These are phyloP conservation scores for Xanthoparmelia taractica DNA, from an alignment of 495 filamentous ascomycete genomes.

Conservation along the genomic window DNA sequence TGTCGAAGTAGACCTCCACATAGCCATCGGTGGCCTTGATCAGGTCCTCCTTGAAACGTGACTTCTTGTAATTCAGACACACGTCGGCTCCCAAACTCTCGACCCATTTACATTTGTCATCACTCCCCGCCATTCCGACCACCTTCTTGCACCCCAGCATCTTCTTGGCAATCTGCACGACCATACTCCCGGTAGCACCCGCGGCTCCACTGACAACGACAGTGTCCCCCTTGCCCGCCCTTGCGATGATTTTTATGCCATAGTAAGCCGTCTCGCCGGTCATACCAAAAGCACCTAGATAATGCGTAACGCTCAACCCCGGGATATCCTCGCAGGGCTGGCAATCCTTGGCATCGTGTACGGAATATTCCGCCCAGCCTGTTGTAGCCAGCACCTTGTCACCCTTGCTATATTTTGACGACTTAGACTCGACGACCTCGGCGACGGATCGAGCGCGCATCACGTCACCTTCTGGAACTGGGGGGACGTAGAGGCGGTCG, in stretches of 20 bases:
- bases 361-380: constrained; percentile 47
- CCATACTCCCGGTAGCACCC: constrained; percentile 41
- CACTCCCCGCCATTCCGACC: constrained; percentile 49
- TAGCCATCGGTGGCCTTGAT: constrained; percentile 51
- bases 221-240: constrained; percentile 32
- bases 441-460: constrained; percentile 50
- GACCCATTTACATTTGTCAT: constrained; percentile 57
- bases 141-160: constrained; percentile 47
- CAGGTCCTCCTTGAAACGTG: constrained; percentile 50
- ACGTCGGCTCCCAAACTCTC: constrained; percentile 56
- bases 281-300: constrained; percentile 44
- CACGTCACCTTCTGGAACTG: constrained; percentile 48
- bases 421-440: constrained; percentile 37
- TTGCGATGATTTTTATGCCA: constrained; percentile 39
- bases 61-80: constrained; percentile 60
- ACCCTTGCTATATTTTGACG: constrained; percentile 30
- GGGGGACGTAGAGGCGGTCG: constrained; percentile 49
- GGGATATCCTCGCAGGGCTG: constrained; percentile 30
- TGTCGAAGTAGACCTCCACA: constrained; percentile 64
- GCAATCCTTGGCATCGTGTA: constrained; percentile 33
- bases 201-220: constrained; percentile 46
- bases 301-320: constrained; percentile 38
- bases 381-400: constrained; percentile 34
- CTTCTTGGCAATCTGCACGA: constrained; percentile 48
- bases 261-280: constrained; percentile 46